phyloP scores from a whole-genome alignment of 176 grass and related monocot genomes.

The Zea luxurians region DNA sequence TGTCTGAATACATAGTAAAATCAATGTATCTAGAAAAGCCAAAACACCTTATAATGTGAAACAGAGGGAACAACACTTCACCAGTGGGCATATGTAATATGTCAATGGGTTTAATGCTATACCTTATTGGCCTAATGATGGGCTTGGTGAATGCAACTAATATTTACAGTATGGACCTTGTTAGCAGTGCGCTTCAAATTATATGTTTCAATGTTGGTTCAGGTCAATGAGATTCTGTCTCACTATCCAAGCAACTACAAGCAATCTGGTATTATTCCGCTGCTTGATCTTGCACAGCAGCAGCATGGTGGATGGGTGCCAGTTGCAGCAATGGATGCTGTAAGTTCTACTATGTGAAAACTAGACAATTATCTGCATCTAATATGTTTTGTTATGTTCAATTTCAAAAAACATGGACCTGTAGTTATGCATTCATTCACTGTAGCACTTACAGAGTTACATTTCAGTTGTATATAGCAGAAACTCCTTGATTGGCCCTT shows the following conservation, averaged over 20 bases:
- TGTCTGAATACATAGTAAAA: too few species aligned
- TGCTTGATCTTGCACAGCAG: constrained; percentile 94
- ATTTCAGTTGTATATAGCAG: constrained; percentile 1
- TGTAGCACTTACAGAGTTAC: neutral
- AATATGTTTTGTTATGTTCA: neutral
- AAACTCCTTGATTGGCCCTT: neutral
- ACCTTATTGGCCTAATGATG: neutral
- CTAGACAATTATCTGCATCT: neutral
- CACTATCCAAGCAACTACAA: constrained; percentile 97
- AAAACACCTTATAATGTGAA: too few species aligned
- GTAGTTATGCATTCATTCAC: neutral
- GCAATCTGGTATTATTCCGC: constrained; percentile 85
- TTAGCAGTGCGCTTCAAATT: neutral
- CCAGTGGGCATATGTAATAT: neutral
- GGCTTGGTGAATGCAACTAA: constrained; percentile 16
- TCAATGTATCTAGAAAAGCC: too few species aligned
- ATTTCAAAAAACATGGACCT: neutral
- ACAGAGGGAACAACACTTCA: neutral
- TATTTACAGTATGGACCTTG: neutral
- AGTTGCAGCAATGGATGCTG: constrained; percentile 88
- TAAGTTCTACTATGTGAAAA: constrained; percentile 40
- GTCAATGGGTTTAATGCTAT: neutral
- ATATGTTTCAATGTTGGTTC: neutral
- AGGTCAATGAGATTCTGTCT: constrained; percentile 84
- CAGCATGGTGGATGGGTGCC: constrained; percentile 97